Base-by-base conservation (phyloP, 2,329 filamentous ascomycete genomes). In the Aspergillus pseudoterreus region DNA sequence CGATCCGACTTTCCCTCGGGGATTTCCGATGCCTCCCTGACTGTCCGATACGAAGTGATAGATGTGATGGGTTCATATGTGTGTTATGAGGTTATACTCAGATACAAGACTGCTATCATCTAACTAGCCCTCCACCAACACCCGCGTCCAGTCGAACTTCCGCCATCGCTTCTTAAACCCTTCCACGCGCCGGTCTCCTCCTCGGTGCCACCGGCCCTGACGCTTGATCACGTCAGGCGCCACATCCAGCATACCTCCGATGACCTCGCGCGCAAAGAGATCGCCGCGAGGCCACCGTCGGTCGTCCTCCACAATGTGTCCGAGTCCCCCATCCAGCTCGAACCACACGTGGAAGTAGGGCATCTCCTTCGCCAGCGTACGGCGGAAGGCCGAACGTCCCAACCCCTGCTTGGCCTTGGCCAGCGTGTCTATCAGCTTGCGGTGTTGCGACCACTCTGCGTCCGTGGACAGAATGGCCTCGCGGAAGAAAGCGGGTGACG, bases 281-380 rank as follows among this genome's bases (percentile, higher is more conserved):
- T 99, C 94, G 0, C 92, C 92, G 62, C 81, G 83, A 0, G 95
- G 95, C 94, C 94, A 99, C 46, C 85, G 78, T 45, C 84, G 81
- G 24, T 84, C 77, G 61, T 99, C 89, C 72, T 99, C 94, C 0
- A 99, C 88, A 8, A 99, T 78, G 69, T 99, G 94, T 0, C 90
- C 94, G 58, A 99, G 73, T 0, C 94, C 94, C 2, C 94, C 94
- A 66, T 99, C 92, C 1, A 99, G 76, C 47, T 84, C 83, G 67
- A 97, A 97, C 92, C 92, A 99, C 17, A 86, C 92, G 69, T 99
- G 94, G 64, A 99, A 99, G 70, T 99, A 99, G 0, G 95, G 92
- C 88, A 95, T 92, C 75, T 99, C 92, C 74, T 95, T 96, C 11
- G 89, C 90, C 54, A 99, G 78, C 17, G 82, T 87, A 51, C 85